A percentile compares a stretch with the other conserved stretches of the same genome.
phyloP scores from a whole-genome alignment of 148 eudicot genomes.

The Rhododendron ferrugineum region DNA sequence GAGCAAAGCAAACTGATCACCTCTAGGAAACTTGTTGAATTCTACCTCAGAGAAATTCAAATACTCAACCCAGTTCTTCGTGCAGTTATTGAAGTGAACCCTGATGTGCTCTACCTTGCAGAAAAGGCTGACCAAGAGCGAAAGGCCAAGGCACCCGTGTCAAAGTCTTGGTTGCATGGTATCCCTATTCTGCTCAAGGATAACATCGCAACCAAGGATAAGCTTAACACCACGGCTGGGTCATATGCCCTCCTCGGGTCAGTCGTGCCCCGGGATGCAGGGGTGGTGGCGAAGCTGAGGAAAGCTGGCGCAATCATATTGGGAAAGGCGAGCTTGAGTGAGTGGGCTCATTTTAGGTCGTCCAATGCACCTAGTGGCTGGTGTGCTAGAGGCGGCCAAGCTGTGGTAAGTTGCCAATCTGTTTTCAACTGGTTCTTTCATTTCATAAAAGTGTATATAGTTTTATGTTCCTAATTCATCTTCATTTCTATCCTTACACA shows the following conservation, averaged over 20 bases:
- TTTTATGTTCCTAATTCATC: not conserved
- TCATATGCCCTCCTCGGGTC: slow-evolving; percentile 31
- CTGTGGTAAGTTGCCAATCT: slow-evolving; percentile 15
- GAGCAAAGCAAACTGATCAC: slow-evolving; percentile 22
- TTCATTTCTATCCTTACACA: not conserved
- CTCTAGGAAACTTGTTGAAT: slow-evolving; percentile 30
- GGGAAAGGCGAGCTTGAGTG: slow-evolving; percentile 39
- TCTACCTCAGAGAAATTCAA: slow-evolving; percentile 27
- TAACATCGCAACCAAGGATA: slow-evolving; percentile 35
- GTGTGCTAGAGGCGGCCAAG: slow-evolving; percentile 33
- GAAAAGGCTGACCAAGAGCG: slow-evolving; percentile 28
- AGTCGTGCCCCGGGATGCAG: slow-evolving; percentile 23
- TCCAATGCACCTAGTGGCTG: slow-evolving; percentile 18
- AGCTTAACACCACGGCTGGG: slow-evolving; percentile 40
- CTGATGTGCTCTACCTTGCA: slow-evolving; percentile 27
- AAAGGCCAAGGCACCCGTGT: slow-evolving; percentile 14
- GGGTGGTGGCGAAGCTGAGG: slow-evolving; percentile 21
- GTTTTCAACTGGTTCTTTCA: not conserved
- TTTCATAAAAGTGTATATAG: too few species aligned
- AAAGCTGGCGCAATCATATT: slow-evolving; percentile 31
- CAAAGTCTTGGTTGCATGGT: slow-evolving; percentile 23
- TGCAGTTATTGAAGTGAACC: slow-evolving; percentile 35
- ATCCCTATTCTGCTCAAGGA: slow-evolving; percentile 38
- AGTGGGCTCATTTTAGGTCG: slow-evolving; percentile 27
- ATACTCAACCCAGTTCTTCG: slow-evolving; percentile 30